These are phyloP conservation scores for Neonothopanus nambi DNA, from an alignment of 1,284 basidiomycete species.

Conservation along the genomic window DNA sequence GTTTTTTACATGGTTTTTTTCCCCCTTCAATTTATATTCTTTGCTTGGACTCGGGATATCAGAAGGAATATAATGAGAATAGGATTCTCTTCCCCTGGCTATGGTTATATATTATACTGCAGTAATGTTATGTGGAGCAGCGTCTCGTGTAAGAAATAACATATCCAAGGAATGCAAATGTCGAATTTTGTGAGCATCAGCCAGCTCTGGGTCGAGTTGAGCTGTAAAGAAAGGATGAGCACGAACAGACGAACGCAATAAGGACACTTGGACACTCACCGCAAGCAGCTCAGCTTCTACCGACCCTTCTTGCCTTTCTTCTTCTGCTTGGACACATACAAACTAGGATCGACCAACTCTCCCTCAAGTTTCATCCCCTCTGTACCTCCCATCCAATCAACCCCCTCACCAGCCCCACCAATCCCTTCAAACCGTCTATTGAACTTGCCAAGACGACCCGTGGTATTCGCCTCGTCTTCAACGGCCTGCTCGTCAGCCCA, in stretches of 20 bases:
- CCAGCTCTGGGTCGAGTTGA: too few relatives aligned
- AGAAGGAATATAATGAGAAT: background rate
- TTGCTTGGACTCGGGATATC: background rate
- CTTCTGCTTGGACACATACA: constrained; percentile 16
- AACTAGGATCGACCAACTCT: constrained; percentile 21
- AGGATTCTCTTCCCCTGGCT: too few relatives aligned
- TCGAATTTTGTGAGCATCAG: too few relatives aligned
- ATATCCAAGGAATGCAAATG: too few relatives aligned
- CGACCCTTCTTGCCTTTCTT: constrained; percentile 12
- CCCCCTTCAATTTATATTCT: background rate
- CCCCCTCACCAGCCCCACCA: constrained; percentile 42
- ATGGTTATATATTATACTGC: too few relatives aligned
- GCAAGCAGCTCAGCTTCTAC: constrained; percentile 2
- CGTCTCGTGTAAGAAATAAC: too few relatives aligned
- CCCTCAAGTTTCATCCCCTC: constrained; percentile 24
- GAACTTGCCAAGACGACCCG: constrained; percentile 80
- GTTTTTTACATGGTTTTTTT: too few relatives aligned
- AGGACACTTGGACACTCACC: background rate
- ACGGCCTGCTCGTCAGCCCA: constrained; percentile 63
- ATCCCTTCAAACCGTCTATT: constrained; percentile 71
- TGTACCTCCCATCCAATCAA: constrained; percentile 47
- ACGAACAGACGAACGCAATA: background rate
- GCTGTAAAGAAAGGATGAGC: too few relatives aligned
- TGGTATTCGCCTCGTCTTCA: constrained; percentile 69
- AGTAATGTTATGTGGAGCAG: too few relatives aligned